Base-by-base conservation (phyloP, 2,329 filamentous ascomycete species). In the Xylariales sp. region DNA sequence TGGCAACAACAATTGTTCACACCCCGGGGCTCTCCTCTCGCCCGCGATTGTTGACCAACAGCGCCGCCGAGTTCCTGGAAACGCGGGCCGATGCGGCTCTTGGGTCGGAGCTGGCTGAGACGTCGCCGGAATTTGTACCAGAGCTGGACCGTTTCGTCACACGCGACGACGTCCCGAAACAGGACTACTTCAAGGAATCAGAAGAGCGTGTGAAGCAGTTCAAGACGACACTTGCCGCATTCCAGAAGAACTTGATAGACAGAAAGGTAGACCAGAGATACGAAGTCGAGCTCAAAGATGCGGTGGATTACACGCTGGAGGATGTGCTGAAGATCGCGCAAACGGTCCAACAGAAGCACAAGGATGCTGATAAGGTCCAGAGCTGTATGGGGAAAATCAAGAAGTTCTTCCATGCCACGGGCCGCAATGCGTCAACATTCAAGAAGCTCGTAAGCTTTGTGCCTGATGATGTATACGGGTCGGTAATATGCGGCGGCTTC, bases 401-500 rank as follows among this genome's bases (percentile, higher is more conserved):
- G 16, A 45, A 38, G 21, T 45, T 45, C 15, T 50, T 50, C 16
- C 44, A 35, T 24, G 34, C 39, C 9, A 31, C 46, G 2, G 21
- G 39, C 7, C 21, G 40, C 9, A 45, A 48, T 7, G 34, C 41
- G 15, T 38, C 42, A 14, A 44, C 46, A 4, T 31, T 48, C 2
- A 38, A 50, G 14, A 50, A 38, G 20, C 42, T 50, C 4, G 34
- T 50, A n/a, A 27, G 29, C n/a, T 50, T 50, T 20, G 22, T 44
- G 21, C 48, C 48, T 10, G 41, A 38, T 20, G 48, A 50, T 16
- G 40, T 20, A 3, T 50, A 50, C 11, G 44, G 48, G 3, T 46
- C 48, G 14, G 31, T 37, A 2, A 50, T 50, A 20, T 48, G 48
- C 22, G 46, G 48, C 5, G 48, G 48, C 3, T 50, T 50, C n/a